A percentile compares a stretch with the other conserved stretches of the same genome.
Conservation (phyloP, 192 early-diverging fungal genomes). For the Pilobolus umbonatus region DNA sequence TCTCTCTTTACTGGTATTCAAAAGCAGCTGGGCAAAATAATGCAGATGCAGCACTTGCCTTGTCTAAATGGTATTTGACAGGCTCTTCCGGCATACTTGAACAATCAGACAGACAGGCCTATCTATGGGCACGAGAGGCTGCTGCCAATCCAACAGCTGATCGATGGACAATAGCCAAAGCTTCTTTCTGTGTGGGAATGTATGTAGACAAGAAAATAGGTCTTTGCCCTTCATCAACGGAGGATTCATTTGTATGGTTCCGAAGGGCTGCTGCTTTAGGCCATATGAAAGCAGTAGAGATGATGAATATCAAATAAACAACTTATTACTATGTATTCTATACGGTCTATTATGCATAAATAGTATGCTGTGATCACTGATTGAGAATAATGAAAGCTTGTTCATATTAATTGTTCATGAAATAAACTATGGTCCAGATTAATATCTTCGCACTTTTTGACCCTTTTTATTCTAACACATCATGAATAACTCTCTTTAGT, state of each 20-base stretch:
- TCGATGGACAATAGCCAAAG: constrained; percentile 54
- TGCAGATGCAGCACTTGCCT: constrained; percentile 83
- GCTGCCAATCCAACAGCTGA: constrained; percentile 79
- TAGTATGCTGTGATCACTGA: not conserved
- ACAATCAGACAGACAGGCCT: constrained; percentile 91
- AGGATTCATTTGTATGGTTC: constrained; percentile 86
- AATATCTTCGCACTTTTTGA: not conserved
- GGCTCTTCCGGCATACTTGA: constrained; percentile 72
- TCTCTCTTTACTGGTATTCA: constrained; percentile 95
- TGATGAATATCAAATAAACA: not conserved
- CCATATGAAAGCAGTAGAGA: constrained; percentile 72
- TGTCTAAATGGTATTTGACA: constrained; percentile 97
- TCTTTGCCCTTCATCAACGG: constrained; percentile 51
- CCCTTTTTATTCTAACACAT: not conserved
- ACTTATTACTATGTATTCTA: not conserved
- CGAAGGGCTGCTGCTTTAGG: constrained; percentile 71
- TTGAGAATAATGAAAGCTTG: not conserved
- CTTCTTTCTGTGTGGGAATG: constrained; percentile 91
- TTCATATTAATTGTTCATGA: too few species aligned
- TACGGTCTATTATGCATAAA: not conserved
- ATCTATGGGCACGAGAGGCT: constrained; percentile 92
- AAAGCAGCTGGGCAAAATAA: constrained; percentile 86
- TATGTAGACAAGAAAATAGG: constrained; percentile 88
- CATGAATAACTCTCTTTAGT: not conserved
- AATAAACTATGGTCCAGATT: too few species aligned